Evolutionary conservation across 257 asterid genomes (phyloP), one percentile per base, ranked within the genome.

Genomic region (Osmanthus fragrans): DNA sequence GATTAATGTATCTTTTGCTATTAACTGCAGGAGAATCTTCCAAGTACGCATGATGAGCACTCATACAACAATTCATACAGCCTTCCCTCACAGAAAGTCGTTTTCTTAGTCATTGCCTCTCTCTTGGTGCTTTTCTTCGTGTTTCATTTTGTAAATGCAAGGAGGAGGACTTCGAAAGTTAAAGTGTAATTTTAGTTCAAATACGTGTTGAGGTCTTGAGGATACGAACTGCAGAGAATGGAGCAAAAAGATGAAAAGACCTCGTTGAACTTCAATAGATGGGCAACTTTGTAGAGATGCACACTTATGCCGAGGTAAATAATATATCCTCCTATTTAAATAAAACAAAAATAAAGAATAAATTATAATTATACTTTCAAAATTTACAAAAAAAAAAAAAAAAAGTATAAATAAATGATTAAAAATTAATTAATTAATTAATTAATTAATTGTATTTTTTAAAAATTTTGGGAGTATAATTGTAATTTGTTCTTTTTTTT

Each of bases 161-260:
- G 89, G 84, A 84, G 92, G 79, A 89, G 92, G 84, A 87, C 82
- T 58, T 90, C 82, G 1, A 91, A 92, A 85, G 77, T 89, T 67
- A 91, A 94, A 87, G 16, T 92, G 76, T 94, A 87, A 85, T 64
- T 70, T 27, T 63, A 10, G 66, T 58, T 58, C 15, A 16, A 58
- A 58, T 21, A n/a, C 65, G 0, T 56, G 65, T 56, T 19, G 65
- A n/a, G 65, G 65, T n/a, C n/a, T n/a, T n/a, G n/a, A n/a, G n/a
- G n/a, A n/a, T n/a, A n/a, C n/a, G n/a, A n/a, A 21, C 66, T 58
- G 23, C 66, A n/a, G 66, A 58, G 66, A 58, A n/a, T 21, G 66
- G 21, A 58, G 30, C 13, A 58, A 58, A 54, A 56, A 45, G 19
- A 45, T 45, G 65, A 56, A 19, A 56, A 56, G n/a, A 7, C 65